These are phyloP conservation scores for Hemileccinum impolitum DNA, from an alignment of 768 basidiomycete genomes.

Conservation along the genomic window DNA sequence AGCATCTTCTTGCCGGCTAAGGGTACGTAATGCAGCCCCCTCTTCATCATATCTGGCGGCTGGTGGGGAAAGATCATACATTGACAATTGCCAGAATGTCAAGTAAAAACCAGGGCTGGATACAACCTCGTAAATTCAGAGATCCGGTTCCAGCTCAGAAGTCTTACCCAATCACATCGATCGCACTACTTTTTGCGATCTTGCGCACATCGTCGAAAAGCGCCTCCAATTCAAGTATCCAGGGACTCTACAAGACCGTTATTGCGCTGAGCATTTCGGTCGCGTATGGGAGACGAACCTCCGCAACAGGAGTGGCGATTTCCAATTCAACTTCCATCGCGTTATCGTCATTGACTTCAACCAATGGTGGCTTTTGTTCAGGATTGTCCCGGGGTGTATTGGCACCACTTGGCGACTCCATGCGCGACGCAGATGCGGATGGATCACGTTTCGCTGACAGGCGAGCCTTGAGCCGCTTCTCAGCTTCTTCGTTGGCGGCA, in stretches of 20 bases:
- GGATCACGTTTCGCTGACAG: slow-evolving; percentile 74
- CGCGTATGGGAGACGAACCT: slow-evolving; percentile 13
- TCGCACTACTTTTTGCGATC: slow-evolving; percentile 63
- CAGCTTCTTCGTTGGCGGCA: slow-evolving; percentile 68
- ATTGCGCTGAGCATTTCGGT: slow-evolving; percentile 1
- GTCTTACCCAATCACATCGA: slow-evolving; percentile 69
- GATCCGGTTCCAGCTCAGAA: slow-evolving; percentile 2
- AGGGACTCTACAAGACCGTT: slow-evolving; percentile 51
- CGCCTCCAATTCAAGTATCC: slow-evolving; percentile 70
- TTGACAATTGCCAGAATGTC: slow-evolving; percentile 96
- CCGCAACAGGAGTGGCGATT: slow-evolving; percentile 23
- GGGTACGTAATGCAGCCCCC: slow-evolving; percentile 51
- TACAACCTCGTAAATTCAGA: slow-evolving; percentile 5
- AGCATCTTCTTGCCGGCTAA: slow-evolving; percentile 67
- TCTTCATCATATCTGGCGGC: slow-evolving; percentile 77
- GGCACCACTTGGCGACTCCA: slow-evolving; percentile 56
- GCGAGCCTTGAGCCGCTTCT: slow-evolving; percentile 78
- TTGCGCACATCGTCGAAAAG: slow-evolving; percentile 75
- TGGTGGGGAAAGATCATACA: slow-evolving; percentile 84
- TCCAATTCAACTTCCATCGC: slow-evolving; percentile 52
- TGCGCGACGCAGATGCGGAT: slow-evolving; percentile 47
- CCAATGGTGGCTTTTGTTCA: slow-evolving; percentile 24
- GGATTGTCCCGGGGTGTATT: slow-evolving; percentile 26
- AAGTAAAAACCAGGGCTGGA: slow-evolving; percentile 85
- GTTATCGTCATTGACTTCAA: slow-evolving; percentile 41